A percentile compares a stretch with the other conserved stretches of the same genome.
Conservation (phyloP, 2,329 filamentous ascomycete species). For the Pseudohalonectria lignicola region DNA sequence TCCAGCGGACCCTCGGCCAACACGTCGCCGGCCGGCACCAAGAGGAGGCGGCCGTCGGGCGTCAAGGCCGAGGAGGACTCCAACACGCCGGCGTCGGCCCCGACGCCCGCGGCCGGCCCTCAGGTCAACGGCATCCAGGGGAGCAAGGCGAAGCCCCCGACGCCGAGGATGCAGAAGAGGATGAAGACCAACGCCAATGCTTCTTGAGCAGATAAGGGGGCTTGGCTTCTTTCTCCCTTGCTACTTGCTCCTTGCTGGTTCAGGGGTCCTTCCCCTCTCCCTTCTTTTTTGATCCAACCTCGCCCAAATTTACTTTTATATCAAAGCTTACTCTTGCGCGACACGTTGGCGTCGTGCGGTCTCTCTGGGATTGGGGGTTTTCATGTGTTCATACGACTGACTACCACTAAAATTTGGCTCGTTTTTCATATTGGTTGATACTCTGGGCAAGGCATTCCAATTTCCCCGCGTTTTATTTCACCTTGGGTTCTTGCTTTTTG, state of each 20-base stretch:
- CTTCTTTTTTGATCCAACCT: too few relatives aligned
- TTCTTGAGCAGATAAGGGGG: too few relatives aligned
- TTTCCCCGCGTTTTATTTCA: too few relatives aligned
- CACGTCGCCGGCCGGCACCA: conserved; percentile 52
- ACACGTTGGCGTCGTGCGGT: background rate
- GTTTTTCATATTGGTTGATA: too few relatives aligned
- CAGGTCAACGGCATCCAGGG: conserved; percentile 41
- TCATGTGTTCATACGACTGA: too few relatives aligned
- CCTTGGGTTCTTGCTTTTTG: too few relatives aligned
- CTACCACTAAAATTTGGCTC: too few relatives aligned
- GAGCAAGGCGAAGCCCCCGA: conserved; percentile 41
- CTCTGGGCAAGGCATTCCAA: too few relatives aligned
- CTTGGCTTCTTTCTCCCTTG: too few relatives aligned
- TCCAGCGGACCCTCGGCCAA: conserved; percentile 58
- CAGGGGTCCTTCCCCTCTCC: too few relatives aligned
- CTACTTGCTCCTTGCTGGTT: too few relatives aligned
- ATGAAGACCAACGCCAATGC: conserved; percentile 31
- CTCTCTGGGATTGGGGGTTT: background rate
- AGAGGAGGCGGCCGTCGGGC: conserved; percentile 43
- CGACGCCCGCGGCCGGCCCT: conserved; percentile 28
- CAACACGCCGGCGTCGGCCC: conserved; percentile 24
- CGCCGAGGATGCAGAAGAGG: conserved; percentile 45
- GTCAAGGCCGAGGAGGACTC: conserved; percentile 46
- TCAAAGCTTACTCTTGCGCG: background rate
- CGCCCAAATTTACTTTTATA: too few relatives aligned